These are phyloP conservation scores for Anthostomella pinea DNA, from an alignment of 2,329 filamentous ascomycete genomes.

Conservation along the genomic window DNA sequence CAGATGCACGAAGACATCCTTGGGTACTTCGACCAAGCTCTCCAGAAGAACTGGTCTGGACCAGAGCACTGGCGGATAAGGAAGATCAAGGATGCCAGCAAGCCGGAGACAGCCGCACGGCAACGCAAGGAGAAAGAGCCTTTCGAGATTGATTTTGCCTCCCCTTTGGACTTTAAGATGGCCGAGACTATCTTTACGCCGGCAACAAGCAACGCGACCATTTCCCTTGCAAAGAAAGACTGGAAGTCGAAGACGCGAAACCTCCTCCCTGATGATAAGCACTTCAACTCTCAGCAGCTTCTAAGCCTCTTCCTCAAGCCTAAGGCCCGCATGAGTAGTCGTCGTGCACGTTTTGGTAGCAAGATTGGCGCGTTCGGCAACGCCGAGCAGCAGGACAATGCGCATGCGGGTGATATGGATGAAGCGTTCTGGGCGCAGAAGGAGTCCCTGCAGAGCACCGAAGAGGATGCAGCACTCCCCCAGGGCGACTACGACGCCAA, in stretches of 20 bases:
- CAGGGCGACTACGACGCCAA: constrained; percentile 91
- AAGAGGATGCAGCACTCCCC: constrained; percentile 51
- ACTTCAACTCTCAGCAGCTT: constrained; percentile 92
- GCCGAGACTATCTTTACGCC: constrained; percentile 79
- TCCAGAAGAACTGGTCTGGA: constrained; percentile 96
- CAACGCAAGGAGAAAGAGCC: constrained; percentile 92
- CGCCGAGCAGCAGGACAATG: constrained; percentile 45
- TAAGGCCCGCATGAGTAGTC: constrained; percentile 75
- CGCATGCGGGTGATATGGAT: constrained; percentile 76
- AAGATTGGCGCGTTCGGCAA: constrained; percentile 41
- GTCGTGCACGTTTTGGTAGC: constrained; percentile 52
- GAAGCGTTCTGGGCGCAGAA: constrained; percentile 93
- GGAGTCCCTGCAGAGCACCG: constrained; percentile 42
- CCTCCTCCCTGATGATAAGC: constrained; percentile 93
- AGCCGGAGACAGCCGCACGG: constrained; percentile 57
- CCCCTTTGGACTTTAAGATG: constrained; percentile 67
- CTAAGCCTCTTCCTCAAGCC: constrained; percentile 92
- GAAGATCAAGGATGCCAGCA: constrained; percentile 78
- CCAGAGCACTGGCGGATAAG: constrained; percentile 99
- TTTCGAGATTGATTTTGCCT: constrained; percentile 88
- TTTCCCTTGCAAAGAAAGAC: constrained; percentile 87
- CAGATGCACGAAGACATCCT: constrained; percentile 86
- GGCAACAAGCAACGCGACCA: constrained; percentile 74
- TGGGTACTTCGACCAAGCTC: constrained; percentile 94
- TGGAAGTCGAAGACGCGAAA: constrained; percentile 94